Percentiles rank a stretch among this genome's conserved stretches.
These are phyloP conservation scores for Ophiostoma pallidulum DNA, from an alignment of 2,329 filamentous ascomycete genomes.

Conservation along the genomic window DNA sequence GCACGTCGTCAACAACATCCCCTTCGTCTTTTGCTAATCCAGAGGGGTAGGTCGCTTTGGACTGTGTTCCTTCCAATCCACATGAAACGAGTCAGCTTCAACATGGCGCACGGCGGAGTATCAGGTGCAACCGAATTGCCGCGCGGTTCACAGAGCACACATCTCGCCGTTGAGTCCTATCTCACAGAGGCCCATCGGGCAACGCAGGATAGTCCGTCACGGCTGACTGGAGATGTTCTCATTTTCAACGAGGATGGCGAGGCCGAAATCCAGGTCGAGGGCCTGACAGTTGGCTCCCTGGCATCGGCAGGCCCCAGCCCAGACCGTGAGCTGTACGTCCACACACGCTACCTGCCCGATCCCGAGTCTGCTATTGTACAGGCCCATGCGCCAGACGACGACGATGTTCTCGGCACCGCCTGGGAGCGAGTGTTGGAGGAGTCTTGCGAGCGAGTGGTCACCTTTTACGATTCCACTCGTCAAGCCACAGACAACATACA, in stretches of 20 bases:
- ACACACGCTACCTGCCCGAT: conserved; percentile 29
- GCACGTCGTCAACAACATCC: too few species aligned
- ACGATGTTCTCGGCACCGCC: conserved; percentile 2
- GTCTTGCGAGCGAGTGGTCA: neutral
- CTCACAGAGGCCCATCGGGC: conserved; percentile 22
- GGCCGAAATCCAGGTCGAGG: conserved; percentile 26
- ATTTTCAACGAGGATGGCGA: conserved; percentile 24
- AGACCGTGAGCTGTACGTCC: conserved; percentile 28
- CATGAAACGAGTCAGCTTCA: conserved; percentile 29
- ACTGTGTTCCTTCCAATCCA: conserved; percentile 31
- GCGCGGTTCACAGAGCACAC: conserved; percentile 13
- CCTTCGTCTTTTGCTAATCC: neutral
- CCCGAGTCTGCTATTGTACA: conserved; percentile 30
- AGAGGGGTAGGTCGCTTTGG: conserved; percentile 30
- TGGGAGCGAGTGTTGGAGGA: neutral
- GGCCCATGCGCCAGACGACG: conserved; percentile 1
- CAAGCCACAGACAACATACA: neutral
- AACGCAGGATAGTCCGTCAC: conserved; percentile 19
- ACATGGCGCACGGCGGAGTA: conserved; percentile 19
- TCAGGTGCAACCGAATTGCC: neutral
- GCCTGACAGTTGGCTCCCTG: conserved; percentile 26
- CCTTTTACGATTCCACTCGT: neutral
- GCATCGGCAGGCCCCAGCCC: conserved; percentile 22
- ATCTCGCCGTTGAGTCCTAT: conserved; percentile 24
- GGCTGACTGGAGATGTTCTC: conserved; percentile 29